A percentile compares a stretch with the other conserved stretches of the same genome.
phyloP scores from a whole-genome alignment of 768 basidiomycete species.

The Amanita muscaria region DNA sequence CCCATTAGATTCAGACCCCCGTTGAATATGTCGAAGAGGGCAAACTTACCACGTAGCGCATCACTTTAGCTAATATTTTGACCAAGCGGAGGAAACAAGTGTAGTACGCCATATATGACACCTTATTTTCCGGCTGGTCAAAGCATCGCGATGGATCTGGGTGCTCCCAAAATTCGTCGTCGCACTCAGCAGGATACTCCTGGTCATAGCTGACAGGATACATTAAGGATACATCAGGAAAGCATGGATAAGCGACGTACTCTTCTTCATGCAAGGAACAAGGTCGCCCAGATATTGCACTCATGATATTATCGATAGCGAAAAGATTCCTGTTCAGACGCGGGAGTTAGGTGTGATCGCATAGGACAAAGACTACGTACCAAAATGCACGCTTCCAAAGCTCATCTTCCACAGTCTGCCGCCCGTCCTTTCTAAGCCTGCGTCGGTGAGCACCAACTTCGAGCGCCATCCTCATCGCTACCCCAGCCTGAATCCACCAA shows the following conservation, averaged over 20 bases:
- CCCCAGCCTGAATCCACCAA: conserved; percentile 54
- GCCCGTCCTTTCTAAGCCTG: conserved; percentile 16
- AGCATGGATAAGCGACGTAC: conserved; percentile 27
- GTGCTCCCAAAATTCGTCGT: conserved; percentile 66
- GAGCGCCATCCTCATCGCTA: conserved; percentile 63
- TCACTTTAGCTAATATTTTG: conserved; percentile 50
- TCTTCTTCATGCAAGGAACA: conserved; percentile 71
- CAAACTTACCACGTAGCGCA: conserved; percentile 46
- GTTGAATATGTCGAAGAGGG: neutral
- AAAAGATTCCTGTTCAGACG: conserved; percentile 35
- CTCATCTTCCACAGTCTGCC: conserved; percentile 50
- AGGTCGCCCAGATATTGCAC: conserved; percentile 54
- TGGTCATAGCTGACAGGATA: conserved; percentile 50
- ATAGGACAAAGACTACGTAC: conserved; percentile 16
- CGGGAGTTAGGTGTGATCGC: neutral
- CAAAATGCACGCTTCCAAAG: conserved; percentile 68
- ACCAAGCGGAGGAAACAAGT: conserved; percentile 46
- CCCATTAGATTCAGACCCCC: neutral
- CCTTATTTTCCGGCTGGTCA: conserved; percentile 52
- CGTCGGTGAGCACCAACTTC: conserved; percentile 67
- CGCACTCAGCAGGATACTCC: conserved; percentile 52
- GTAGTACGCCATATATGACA: conserved; percentile 49
- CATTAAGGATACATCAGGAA: neutral
- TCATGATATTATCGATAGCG: conserved; percentile 36
- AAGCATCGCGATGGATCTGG: conserved; percentile 42